phyloP scores from a whole-genome alignment of 2,329 filamentous ascomycete species.

The Bimuria novae-zelandiae region DNA sequence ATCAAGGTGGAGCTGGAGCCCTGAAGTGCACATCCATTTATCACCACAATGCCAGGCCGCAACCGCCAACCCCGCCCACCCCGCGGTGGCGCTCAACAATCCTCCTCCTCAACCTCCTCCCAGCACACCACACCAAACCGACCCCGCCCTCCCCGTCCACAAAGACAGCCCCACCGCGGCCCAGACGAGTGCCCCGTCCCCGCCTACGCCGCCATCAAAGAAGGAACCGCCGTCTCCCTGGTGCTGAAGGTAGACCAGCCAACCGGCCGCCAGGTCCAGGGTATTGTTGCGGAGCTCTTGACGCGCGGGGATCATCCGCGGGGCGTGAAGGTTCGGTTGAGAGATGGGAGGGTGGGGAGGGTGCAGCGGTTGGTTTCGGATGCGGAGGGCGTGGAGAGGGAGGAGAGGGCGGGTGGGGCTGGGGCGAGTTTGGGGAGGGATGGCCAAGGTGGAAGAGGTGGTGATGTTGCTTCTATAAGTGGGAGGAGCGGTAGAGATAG shows the following conservation, averaged over 20 bases:
- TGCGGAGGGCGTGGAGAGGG: constrained; percentile 26
- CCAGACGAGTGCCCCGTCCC: constrained; percentile 28
- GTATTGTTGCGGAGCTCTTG: constrained; percentile 68
- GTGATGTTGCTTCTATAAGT: constrained; percentile 9
- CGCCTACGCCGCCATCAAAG: constrained; percentile 48
- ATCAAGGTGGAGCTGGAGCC: too few species aligned
- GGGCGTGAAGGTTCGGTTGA: constrained; percentile 77
- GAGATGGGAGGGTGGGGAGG: constrained; percentile 72
- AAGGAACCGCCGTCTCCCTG: constrained; percentile 70
- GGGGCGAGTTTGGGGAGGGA: constrained; percentile 32
- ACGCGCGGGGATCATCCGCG: constrained; percentile 75
- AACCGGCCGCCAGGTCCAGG: constrained; percentile 71
- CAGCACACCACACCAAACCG: background rate
- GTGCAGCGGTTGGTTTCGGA: constrained; percentile 65
- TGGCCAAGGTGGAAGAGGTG: constrained; percentile 20
- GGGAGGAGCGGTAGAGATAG: constrained; percentile 12
- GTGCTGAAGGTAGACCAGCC: constrained; percentile 77
- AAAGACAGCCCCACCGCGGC: constrained; percentile 31
- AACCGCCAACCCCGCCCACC: constrained; percentile 34
- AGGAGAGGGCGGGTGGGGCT: constrained; percentile 30
- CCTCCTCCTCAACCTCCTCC: background rate
- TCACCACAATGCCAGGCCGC: constrained; percentile 18
- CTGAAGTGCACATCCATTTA: too few species aligned
- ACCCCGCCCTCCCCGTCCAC: constrained; percentile 1
- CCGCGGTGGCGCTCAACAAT: background rate